Conservation (phyloP, 495 filamentous ascomycete genomes). For the Annulohypoxylon stygium region DNA sequence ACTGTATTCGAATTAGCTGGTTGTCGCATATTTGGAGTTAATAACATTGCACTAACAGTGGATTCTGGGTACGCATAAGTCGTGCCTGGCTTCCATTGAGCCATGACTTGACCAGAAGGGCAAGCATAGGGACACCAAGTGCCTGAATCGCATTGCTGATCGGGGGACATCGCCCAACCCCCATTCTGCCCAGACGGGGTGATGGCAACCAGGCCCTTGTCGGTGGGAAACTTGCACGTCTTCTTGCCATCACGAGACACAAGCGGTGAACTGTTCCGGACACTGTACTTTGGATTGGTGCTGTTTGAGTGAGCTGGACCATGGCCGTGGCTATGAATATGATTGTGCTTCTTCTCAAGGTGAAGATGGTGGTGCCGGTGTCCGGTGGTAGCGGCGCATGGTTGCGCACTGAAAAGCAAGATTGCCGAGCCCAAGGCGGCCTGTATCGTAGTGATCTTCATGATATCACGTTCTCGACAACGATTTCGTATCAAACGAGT, state of each 20-base stretch:
- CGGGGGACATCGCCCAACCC: slow-evolving; percentile 86
- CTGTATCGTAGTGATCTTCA: slow-evolving; percentile 65
- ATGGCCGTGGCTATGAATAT: slow-evolving; percentile 35
- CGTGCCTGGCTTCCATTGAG: slow-evolving; percentile 82
- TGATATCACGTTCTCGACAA: slow-evolving; percentile 38
- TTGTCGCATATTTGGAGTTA: not conserved
- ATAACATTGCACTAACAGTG: slow-evolving; percentile 69
- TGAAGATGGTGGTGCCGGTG: slow-evolving; percentile 57
- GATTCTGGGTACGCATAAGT: slow-evolving; percentile 77
- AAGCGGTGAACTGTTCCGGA: slow-evolving; percentile 41
- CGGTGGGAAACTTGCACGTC: slow-evolving; percentile 73
- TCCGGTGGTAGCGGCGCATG: slow-evolving; percentile 47
- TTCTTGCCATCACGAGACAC: slow-evolving; percentile 56
- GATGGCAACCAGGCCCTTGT: slow-evolving; percentile 76
- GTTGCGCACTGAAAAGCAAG: slow-evolving; percentile 57
- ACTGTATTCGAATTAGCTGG: slow-evolving; percentile 63
- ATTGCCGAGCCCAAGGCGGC: slow-evolving; percentile 63
- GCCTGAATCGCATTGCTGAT: slow-evolving; percentile 76
- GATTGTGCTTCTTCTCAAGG: slow-evolving; percentile 44
- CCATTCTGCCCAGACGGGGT: slow-evolving; percentile 74
- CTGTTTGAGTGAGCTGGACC: slow-evolving; percentile 26
- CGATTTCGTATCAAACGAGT: slow-evolving; percentile 43
- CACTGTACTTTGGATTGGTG: slow-evolving; percentile 43
- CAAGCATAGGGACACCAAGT: slow-evolving; percentile 86
- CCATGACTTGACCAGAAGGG: slow-evolving; percentile 78